Base-by-base conservation (phyloP, 148 eudicot species). In the Gaultheria prostrata region DNA sequence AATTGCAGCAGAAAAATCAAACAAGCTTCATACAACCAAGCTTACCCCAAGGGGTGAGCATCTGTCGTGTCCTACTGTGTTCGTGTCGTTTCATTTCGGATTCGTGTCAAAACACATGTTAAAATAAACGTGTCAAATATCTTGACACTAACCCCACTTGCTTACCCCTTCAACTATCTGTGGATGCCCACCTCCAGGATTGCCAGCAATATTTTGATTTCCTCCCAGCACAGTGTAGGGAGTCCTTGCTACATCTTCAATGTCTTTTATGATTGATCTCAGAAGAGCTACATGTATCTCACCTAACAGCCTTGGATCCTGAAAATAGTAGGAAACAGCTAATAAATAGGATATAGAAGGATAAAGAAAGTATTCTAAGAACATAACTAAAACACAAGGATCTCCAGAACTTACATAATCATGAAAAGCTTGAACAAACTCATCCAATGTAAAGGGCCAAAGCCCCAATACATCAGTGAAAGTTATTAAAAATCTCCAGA, bases 391-490 rank as follows among this genome's bases (percentile, higher is more conserved):
- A 76, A 53, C 73, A 69, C 39, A 67, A 57, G 74, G 63, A 79
- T 35, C 46, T 8, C 6, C 54, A 53, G 77, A 88, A 84, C 95
- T 92, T 89, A 96, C 99, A 87, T 89, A 90, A 91, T 93, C 98
- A 86, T 96, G 99, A 80, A 96, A 92, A 81, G 98, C 94, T 89
- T 92, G 97, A 69, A 92, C 87, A 87, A 96, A 93, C 90, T 96
- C 99, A 82, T 94, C 99, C 85, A 96, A 85, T 39, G 99, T 96
- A 85, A 94, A 96, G 26, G 99, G 99, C 99, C 99, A 94, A 80
- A 96, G 88, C 59, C 94, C 94, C 83, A 96, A 91, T 87, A 92
- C 93, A 87, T 96, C 99, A 54, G 97, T 89, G 80, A 96, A 96
- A 45, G 95, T 91, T 71, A 94, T 91, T 74, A 92, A 84, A 86